Conservation (phyloP, 176 grass and related monocot genomes). For the Guadua angustifolia region DNA sequence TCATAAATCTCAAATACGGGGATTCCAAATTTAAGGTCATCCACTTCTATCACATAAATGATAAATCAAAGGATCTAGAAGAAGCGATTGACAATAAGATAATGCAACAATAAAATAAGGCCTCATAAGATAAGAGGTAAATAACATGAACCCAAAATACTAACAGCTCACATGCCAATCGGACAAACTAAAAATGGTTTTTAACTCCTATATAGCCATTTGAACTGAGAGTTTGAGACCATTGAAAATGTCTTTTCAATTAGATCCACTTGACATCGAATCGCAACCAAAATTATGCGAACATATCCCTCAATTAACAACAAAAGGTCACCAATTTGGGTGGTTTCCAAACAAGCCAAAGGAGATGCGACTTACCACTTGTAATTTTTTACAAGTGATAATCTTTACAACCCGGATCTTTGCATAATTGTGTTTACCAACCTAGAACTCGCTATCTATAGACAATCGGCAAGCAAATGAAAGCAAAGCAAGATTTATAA, state of each 20-base stretch:
- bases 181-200: not conserved
- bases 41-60: not conserved
- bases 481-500: not conserved
- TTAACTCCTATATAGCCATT: not conserved
- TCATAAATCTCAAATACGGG: slow-evolving; percentile 28
- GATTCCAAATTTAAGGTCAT: not conserved
- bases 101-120: not conserved
- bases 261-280: not conserved
- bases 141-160: slow-evolving; percentile 31
- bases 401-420: no score
- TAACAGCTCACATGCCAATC: not conserved
- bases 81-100: not conserved
- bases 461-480: not conserved
- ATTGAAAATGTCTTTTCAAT: not conserved
- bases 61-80: slow-evolving; percentile 5
- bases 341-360: not conserved
- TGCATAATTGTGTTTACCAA: no score
- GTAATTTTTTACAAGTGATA: no score
- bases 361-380: no score
- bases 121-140: not conserved
- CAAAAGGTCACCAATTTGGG: not conserved
- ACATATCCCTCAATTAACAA: slow-evolving; percentile 3
- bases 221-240: not conserved
- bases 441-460: not conserved
- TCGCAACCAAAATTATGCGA: not conserved